A percentile compares a stretch with the other conserved stretches of the same genome.
Conservation (phyloP, 1,139 yeast species). For the Pichia sp. region DNA sequence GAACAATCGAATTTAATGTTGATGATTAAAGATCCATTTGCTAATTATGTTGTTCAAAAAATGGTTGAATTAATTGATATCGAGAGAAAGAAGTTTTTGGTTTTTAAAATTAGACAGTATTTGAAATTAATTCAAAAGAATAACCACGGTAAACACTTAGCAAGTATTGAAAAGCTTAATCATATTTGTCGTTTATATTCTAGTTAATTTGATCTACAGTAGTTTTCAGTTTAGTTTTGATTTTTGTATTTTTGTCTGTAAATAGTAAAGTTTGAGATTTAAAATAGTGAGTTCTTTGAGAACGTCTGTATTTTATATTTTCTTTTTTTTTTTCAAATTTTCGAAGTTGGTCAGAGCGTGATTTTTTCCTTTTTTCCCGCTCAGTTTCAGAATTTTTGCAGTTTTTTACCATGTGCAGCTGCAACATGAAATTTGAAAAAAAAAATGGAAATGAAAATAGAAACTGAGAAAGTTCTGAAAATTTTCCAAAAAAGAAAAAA, state of each 20-base stretch:
- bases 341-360: background rate
- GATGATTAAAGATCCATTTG: slow-evolving; percentile 98
- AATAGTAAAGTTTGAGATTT: too few relatives aligned
- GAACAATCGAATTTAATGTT: slow-evolving; percentile 61
- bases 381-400: too few relatives aligned
- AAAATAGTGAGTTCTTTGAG: too few relatives aligned
- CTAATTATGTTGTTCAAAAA: slow-evolving; percentile 93
- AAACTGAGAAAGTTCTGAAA: too few relatives aligned
- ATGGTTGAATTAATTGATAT: slow-evolving; percentile 77
- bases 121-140: slow-evolving; percentile 53
- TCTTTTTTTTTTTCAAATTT: background rate
- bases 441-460: too few relatives aligned
- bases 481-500: background rate
- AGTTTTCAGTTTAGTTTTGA: too few relatives aligned
- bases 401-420: too few relatives aligned
- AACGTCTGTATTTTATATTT: background rate
- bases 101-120: slow-evolving; percentile 55
- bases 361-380: too few relatives aligned
- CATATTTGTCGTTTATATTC: slow-evolving; percentile 34
- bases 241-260: background rate
- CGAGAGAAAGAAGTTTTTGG: slow-evolving; percentile 55
- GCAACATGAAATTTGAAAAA: too few relatives aligned
- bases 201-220: too few relatives aligned
- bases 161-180: slow-evolving; percentile 76
- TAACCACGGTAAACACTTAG: slow-evolving; percentile 74